Evolutionary conservation across 371 early-diverging fungal genomes (phyloP).

Genomic region (Batrachochytrium dendrobatidis): DNA sequence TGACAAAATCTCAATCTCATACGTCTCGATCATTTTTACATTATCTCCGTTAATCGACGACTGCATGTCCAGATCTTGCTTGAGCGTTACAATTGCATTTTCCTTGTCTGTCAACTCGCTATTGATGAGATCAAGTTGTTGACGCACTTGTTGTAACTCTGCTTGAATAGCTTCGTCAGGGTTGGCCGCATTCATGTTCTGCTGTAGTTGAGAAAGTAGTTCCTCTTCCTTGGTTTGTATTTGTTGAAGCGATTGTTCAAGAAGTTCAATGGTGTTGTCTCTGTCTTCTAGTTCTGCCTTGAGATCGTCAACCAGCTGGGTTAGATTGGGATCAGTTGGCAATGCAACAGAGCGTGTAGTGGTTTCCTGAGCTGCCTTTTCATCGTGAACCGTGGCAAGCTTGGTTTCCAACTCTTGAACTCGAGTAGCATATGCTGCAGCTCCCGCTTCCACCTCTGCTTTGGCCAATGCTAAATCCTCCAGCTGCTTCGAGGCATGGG

Average conservation of each 20-base stretch:
- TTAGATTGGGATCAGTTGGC: not conserved
- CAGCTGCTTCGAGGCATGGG: no score
- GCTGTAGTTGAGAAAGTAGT: not conserved
- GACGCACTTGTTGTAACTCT: not conserved
- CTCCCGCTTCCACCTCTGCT: no score
- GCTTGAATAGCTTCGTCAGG: not conserved
- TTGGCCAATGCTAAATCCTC: no score
- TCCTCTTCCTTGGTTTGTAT: not conserved
- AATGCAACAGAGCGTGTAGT: not conserved
- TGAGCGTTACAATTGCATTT: not conserved
- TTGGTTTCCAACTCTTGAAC: no score
- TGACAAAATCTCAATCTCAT: conserved; percentile 1
- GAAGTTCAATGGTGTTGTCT: conserved; percentile 1
- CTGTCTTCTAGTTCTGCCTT: not conserved
- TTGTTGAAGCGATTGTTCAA: not conserved
- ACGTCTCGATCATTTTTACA: not conserved
- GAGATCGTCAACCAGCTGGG: not conserved
- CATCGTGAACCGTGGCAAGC: no score
- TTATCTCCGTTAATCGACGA: not conserved
- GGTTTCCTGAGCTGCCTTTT: no score
- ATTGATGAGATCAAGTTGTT: not conserved
- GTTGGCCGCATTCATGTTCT: not conserved
- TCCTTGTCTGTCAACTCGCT: not conserved
- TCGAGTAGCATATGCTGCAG: no score
- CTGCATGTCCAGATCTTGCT: not conserved